These are phyloP conservation scores for Fusarium sp. DNA, from an alignment of 2,329 filamentous ascomycete genomes.

Conservation along the genomic window DNA sequence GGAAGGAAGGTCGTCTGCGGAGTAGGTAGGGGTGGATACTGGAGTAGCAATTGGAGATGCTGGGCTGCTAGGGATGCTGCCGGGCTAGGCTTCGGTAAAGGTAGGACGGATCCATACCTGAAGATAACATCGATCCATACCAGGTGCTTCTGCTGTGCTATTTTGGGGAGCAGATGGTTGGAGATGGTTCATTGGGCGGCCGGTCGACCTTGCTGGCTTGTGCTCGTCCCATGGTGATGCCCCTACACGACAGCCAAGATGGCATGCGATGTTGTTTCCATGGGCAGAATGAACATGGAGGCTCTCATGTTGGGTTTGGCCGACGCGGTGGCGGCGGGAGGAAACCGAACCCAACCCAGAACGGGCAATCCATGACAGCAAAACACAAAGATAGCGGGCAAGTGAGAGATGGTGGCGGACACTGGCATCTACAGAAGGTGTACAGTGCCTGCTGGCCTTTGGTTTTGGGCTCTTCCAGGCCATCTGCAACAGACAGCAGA, in stretches of 20 bases:
- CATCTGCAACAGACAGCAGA: constrained; percentile 25
- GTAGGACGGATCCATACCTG: constrained; percentile 37
- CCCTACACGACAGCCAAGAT: constrained; percentile 39
- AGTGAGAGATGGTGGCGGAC: constrained; percentile 34
- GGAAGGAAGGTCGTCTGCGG: constrained; percentile 26
- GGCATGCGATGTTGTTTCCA: constrained; percentile 32
- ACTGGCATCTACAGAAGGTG: constrained; percentile 24
- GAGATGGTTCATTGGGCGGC: constrained; percentile 35
- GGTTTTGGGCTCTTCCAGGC: too few species aligned
- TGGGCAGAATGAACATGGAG: constrained; percentile 24
- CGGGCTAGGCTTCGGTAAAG: constrained; percentile 33
- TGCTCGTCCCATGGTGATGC: constrained; percentile 29
- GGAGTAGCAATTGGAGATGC: constrained; percentile 36
- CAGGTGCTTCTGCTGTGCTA: constrained; percentile 39
- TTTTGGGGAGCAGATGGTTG: constrained; percentile 37
- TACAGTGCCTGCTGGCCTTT: constrained; percentile 7
- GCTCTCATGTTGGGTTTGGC: constrained; percentile 33
- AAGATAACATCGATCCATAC: constrained; percentile 44
- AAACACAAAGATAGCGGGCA: constrained; percentile 9
- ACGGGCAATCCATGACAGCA: constrained; percentile 12
- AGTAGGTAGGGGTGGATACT: constrained; percentile 29
- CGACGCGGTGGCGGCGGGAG: constrained; percentile 36
- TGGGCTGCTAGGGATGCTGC: neutral
- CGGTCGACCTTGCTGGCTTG: constrained; percentile 34
- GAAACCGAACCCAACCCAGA: constrained; percentile 26